phyloP scores from a whole-genome alignment of 257 asterid species.

The Nicotiana obtusifolia region DNA sequence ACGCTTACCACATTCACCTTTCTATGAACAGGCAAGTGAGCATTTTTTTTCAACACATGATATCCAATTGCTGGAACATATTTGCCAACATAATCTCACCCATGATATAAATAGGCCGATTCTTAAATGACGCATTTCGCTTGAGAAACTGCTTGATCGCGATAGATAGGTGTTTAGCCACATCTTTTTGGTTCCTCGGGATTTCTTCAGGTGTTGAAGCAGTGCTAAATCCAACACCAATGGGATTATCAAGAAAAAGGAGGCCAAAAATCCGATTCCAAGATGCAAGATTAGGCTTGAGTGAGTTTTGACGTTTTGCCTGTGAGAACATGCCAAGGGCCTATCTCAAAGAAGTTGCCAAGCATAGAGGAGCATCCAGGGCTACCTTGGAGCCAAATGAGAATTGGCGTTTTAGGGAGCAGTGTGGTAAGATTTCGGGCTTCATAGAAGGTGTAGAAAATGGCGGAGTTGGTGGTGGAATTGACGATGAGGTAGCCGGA shows the following conservation, averaged over 20 bases:
- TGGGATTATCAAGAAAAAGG: slow-evolving; percentile 74
- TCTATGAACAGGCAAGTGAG: slow-evolving; percentile 18
- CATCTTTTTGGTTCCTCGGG: slow-evolving; percentile 59
- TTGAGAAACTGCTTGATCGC: slow-evolving; percentile 48
- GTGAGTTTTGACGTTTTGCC: slow-evolving; percentile 15
- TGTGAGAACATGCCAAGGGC: slow-evolving; percentile 50
- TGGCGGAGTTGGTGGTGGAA: slow-evolving; percentile 61
- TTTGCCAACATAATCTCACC: slow-evolving; percentile 91
- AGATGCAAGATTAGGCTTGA: slow-evolving; percentile 45
- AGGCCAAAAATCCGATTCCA: slow-evolving; percentile 73
- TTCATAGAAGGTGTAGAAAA: slow-evolving; percentile 75
- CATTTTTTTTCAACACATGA: slow-evolving; percentile 44
- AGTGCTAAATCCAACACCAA: slow-evolving; percentile 68
- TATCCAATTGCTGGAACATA: slow-evolving; percentile 69
- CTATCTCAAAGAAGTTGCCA: slow-evolving; percentile 67
- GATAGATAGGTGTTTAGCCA: slow-evolving; percentile 52
- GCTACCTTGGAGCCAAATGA: slow-evolving; percentile 87
- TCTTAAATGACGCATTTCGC: slow-evolving; percentile 34
- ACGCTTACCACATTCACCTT: slow-evolving; percentile 57
- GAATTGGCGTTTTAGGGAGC: slow-evolving; percentile 43
- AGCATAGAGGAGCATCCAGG: slow-evolving; percentile 85
- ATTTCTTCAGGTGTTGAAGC: slow-evolving; percentile 54
- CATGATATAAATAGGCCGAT: slow-evolving; percentile 54
- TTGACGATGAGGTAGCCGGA: slow-evolving; percentile 69
- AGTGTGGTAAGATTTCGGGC: slow-evolving; percentile 32